These are phyloP conservation scores for Triticum turgidum DNA, from an alignment of 176 grass and related monocot species.

Conservation along the genomic window DNA sequence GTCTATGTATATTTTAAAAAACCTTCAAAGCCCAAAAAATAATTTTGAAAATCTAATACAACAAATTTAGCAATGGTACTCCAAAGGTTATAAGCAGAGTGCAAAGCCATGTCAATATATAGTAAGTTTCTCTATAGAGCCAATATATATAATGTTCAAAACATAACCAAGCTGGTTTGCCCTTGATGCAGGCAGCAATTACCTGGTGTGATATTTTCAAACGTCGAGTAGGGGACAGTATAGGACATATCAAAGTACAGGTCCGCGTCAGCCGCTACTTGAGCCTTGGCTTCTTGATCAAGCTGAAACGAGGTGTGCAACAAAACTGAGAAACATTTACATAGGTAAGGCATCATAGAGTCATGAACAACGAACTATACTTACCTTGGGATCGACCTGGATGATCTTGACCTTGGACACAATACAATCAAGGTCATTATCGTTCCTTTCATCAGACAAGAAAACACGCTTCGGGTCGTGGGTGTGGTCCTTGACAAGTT, in stretches of 20 bases:
- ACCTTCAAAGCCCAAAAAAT: neutral
- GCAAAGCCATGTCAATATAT: no score
- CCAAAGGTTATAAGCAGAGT: no score
- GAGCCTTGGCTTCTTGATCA: slow-evolving; percentile 40
- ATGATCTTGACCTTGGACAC: slow-evolving; percentile 57
- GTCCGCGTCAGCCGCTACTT: slow-evolving; percentile 36
- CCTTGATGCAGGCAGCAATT: neutral
- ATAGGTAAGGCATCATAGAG: neutral
- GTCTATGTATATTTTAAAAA: neutral
- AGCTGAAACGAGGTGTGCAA: slow-evolving; percentile 26
- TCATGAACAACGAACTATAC: neutral
- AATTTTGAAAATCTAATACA: neutral
- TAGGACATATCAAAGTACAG: slow-evolving; percentile 90
- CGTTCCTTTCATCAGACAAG: slow-evolving; percentile 77
- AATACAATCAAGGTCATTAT: slow-evolving; percentile 71
- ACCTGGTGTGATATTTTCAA: slow-evolving; percentile 63
- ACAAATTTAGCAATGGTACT: no score
- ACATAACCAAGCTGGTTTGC: neutral
- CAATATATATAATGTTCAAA: no score
- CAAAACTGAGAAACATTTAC: neutral
- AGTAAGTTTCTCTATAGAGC: neutral
- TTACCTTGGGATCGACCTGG: slow-evolving; percentile 65
- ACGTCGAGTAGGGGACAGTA: slow-evolving; percentile 57
- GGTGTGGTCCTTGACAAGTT: slow-evolving; percentile 14
- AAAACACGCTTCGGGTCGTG: slow-evolving; percentile 65